phyloP scores from a whole-genome alignment of 345 rosid genomes.

The Melastoma malabathricum region DNA sequence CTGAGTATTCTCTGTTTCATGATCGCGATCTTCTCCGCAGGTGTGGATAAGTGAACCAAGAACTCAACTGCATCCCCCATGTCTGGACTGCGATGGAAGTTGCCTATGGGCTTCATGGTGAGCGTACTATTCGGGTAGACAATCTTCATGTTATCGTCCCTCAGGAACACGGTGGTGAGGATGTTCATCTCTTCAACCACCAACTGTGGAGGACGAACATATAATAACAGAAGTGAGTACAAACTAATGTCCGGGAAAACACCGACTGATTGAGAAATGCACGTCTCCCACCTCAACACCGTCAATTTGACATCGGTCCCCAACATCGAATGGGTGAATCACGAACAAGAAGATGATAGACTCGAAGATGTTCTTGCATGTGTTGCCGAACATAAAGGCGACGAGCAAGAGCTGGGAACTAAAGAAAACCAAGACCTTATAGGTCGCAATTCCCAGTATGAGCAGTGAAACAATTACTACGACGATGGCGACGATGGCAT shows the following conservation, averaged over 20 bases:
- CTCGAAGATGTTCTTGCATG: constrained; percentile 74
- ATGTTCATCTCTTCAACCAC: constrained; percentile 98
- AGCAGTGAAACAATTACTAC: constrained; percentile 55
- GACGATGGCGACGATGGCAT: constrained; percentile 38
- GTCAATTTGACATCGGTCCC: constrained; percentile 77
- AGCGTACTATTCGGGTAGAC: constrained; percentile 56
- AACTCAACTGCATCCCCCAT: constrained; percentile 81
- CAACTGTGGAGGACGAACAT: constrained; percentile 29
- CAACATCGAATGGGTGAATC: constrained; percentile 89
- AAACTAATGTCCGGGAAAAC: neutral
- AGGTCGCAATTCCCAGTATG: constrained; percentile 73
- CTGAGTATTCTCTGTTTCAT: constrained; percentile 57
- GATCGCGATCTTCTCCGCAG: constrained; percentile 46
- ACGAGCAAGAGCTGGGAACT: constrained; percentile 72
- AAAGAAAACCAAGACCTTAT: constrained; percentile 56
- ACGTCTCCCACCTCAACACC: constrained; percentile 65
- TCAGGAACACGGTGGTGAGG: constrained; percentile 66
- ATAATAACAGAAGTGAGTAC: neutral
- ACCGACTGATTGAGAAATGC: neutral
- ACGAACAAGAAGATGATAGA: constrained; percentile 70
- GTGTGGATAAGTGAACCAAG: constrained; percentile 62
- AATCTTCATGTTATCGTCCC: constrained; percentile 69
- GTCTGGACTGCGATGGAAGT: constrained; percentile 84
- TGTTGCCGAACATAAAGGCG: constrained; percentile 72
- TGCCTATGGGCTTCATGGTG: constrained; percentile 51